Base-by-base conservation (phyloP, 768 basidiomycete genomes). In the Gymnopilus dilepis region DNA sequence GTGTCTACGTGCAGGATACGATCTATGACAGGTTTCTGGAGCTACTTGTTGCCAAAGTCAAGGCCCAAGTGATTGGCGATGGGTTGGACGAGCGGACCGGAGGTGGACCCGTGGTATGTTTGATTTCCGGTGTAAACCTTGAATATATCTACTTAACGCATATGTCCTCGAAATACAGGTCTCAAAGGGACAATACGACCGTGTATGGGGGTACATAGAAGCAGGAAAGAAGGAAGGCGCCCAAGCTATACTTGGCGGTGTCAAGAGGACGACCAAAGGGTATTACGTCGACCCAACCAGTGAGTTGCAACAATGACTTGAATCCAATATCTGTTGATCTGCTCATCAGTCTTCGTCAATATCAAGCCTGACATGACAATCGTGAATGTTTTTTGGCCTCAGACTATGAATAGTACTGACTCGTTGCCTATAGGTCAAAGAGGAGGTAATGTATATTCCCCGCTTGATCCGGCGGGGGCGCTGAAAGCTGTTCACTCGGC, bases 231-330 rank as follows among this genome's bases (percentile, higher is more conserved):
- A 83, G 59, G 88, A 92, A 72, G 97, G 97, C 15, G 97, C 97
- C 2, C 90, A 83, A 64, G 75, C 87, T 26, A 74, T 84, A 30
- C 77, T 92, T 2, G 97, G 97, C n/a, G 97, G 97, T 17, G 80
- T 83, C 69, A 91, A 91, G 77, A 82, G 90, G 67, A 59, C 80
- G 0, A 84, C 84, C 1, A 91, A 92, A 70, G 97, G 97, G 6
- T 99, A 82, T 75, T 99, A 84, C 73, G 87, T 97, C 42, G 88
- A 95, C 70, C 94, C 97, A 30, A 97, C 96, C 0, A 87, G 92
- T 93, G 67, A 73, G 90, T 69, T 24, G 30, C 51, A 31, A 17
- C 52, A 50, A 58, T 50, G 38, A 40, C 30, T 48, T 54, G 12
- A 37, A 30, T 50, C 13, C 17, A 19, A 19, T 22, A 41, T 60